Evolutionary conservation across 2,329 filamentous ascomycete species (phyloP), one percentile per base, ranked within the genome.

Genomic region (Dothideomycetes sp.): DNA sequence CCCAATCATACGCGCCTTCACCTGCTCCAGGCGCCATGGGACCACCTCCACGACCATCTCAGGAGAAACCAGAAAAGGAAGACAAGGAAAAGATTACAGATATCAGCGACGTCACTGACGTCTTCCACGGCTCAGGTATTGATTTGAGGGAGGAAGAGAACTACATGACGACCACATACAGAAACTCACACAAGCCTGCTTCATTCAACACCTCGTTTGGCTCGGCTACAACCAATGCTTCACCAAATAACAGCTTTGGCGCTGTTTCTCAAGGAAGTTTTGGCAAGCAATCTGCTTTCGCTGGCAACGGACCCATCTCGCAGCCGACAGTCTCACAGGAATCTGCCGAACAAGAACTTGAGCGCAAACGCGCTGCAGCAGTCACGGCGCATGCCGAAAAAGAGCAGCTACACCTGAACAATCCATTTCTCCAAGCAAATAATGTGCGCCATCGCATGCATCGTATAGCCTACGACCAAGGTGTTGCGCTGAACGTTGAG

Each of bases 141-240:
- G 84, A 94, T 64, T 64, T 94, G 33, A 79, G 82, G 44, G 86
- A 86, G 49, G 88, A 94, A 60, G 85, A 93, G 55, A 84, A 87
- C 51, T 84, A 78, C 49, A 70, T 91, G 59, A 80, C 84, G 31
- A 78, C 77, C 45, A 68, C 78, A 43, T 81, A 78, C 55, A 33
- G 46, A 15, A 43, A 45, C n/a, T 31, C 40, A 22, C 49, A 49
- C 33, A 48, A 45, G 18, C 32, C 33, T 7, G 15, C 33, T 1
- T 46, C 47, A 9, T 48, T 62, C 50, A 46, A 29, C 18, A 28
- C 45, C 12, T 51, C 52, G 1, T 53, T 52, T 31, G 59, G 59
- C 33, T 62, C 61, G 7, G 57, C 62, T 40, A 48, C 53, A n/a
- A 48, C 41, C 15, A 31, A 42, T 9, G 39, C 44, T 27, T 60